Conservation (phyloP, 768 basidiomycete species). For the Dioszegia hungarica region DNA sequence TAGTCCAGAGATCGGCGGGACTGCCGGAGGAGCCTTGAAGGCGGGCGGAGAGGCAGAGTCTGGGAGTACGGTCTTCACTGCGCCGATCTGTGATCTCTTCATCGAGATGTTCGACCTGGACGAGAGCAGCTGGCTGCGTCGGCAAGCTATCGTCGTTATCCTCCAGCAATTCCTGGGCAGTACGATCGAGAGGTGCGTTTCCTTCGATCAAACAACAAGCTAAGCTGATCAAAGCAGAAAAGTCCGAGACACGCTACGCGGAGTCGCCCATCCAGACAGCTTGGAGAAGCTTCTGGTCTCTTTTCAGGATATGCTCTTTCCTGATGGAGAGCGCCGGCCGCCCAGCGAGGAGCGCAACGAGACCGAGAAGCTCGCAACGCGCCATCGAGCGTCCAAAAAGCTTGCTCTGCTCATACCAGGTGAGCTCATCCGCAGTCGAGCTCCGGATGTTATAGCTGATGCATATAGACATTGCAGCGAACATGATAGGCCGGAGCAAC, state of each 20-base stretch:
- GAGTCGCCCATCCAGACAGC: slow-evolving; percentile 64
- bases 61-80: slow-evolving; percentile 80
- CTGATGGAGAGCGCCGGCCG: slow-evolving; percentile 68
- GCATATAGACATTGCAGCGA: slow-evolving; percentile 76
- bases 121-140: slow-evolving; percentile 92
- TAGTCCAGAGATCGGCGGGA: not conserved
- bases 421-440: too few species aligned
- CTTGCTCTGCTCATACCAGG: slow-evolving; percentile 88
- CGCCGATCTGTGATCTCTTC: slow-evolving; percentile 88
- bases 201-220: not conserved
- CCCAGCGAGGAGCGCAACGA: slow-evolving; percentile 63
- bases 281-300: slow-evolving; percentile 62
- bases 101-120: slow-evolving; percentile 91
- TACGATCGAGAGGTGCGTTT: slow-evolving; percentile 81
- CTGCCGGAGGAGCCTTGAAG: not conserved
- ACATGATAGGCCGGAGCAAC: slow-evolving; percentile 96
- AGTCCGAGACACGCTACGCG: slow-evolving; percentile 71
- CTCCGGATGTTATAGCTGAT: too few species aligned
- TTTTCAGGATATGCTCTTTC: slow-evolving; percentile 77
- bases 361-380: slow-evolving; percentile 73
- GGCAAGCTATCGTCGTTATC: slow-evolving; percentile 94
- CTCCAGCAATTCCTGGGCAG: slow-evolving; percentile 92
- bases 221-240: slow-evolving; percentile 57
- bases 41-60: slow-evolving; percentile 55
- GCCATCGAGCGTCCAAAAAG: slow-evolving; percentile 83